Evolutionary conservation across 169 alveolate species (phyloP).

Genomic region (Plasmodium vinckei): DNA sequence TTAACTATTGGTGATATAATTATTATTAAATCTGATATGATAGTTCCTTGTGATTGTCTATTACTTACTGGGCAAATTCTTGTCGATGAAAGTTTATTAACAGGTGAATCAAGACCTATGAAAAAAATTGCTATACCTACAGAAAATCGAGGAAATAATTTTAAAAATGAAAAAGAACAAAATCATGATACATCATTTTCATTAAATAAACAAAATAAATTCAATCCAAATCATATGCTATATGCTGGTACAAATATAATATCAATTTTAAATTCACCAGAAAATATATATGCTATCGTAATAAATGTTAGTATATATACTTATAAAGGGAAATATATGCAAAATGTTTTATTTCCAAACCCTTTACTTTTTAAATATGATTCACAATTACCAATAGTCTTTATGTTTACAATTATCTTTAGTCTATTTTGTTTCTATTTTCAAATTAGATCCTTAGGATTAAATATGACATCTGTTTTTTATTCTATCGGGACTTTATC

Average conservation of each 20-base stretch:
- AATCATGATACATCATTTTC: neutral
- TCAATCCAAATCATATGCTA: constrained; percentile 71
- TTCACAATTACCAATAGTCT: constrained; percentile 86
- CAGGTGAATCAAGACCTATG: constrained; percentile 92
- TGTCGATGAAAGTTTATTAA: constrained; percentile 90
- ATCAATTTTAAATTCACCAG: constrained; percentile 81
- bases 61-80: constrained; percentile 88
- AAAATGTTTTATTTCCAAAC: constrained; percentile 94
- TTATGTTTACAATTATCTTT: constrained; percentile 79
- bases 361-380: constrained; percentile 86
- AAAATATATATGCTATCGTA: constrained; percentile 90
- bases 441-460: constrained; percentile 84
- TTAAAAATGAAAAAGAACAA: neutral
- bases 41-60: constrained; percentile 90
- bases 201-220: neutral
- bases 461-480: constrained; percentile 88
- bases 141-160: neutral
- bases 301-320: constrained; percentile 93
- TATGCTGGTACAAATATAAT: constrained; percentile 85
- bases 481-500: constrained; percentile 89
- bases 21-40: constrained; percentile 79
- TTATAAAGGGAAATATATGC: constrained; percentile 93
- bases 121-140: constrained; percentile 79
- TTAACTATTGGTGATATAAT: constrained; percentile 88
- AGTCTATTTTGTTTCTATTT: constrained; percentile 83